These are phyloP conservation scores for Globisporangium nodosum DNA, from an alignment of 352 stramenopile genomes.

Conservation along the genomic window DNA sequence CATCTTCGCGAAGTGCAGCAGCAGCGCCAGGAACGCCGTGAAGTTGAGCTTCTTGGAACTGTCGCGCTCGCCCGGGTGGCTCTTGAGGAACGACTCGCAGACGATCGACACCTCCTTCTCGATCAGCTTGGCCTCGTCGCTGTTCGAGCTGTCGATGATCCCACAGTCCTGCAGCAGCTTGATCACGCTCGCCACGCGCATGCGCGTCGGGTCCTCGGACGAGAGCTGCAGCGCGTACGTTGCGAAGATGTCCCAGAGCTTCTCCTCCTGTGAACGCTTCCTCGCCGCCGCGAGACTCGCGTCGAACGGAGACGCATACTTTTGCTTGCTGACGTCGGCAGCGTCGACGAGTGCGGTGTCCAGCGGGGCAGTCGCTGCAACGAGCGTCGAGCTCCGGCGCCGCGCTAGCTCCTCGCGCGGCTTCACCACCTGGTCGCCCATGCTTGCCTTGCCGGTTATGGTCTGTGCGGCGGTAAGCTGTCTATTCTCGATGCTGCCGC, in stretches of 20 bases:
- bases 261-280: constrained; percentile 59
- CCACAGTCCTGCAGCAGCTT: constrained; percentile 75
- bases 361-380: background rate
- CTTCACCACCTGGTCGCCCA: constrained; percentile 10
- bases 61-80: constrained; percentile 50
- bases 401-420: constrained; percentile 7
- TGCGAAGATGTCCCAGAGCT: constrained; percentile 77
- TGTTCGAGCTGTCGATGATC: constrained; percentile 50
- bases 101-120: constrained; percentile 74
- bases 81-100: constrained; percentile 64
- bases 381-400: constrained; percentile 3
- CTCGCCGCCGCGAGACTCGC: constrained; percentile 42
- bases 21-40: constrained; percentile 55
- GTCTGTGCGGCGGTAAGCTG: too few relatives aligned
- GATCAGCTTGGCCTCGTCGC: constrained; percentile 53
- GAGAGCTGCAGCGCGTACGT: constrained; percentile 70
- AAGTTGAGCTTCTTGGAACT: constrained; percentile 66
- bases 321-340: constrained; percentile 26
- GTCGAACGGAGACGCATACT: constrained; percentile 61
- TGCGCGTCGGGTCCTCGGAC: constrained; percentile 69
- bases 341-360: constrained; percentile 3
- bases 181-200: constrained; percentile 60
- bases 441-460: background rate
- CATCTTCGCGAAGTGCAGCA: constrained; percentile 69
- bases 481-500: too few relatives aligned